Evolutionary conservation across 2,329 filamentous ascomycete species (phyloP).

Genomic region (Colletotrichum sp.): DNA sequence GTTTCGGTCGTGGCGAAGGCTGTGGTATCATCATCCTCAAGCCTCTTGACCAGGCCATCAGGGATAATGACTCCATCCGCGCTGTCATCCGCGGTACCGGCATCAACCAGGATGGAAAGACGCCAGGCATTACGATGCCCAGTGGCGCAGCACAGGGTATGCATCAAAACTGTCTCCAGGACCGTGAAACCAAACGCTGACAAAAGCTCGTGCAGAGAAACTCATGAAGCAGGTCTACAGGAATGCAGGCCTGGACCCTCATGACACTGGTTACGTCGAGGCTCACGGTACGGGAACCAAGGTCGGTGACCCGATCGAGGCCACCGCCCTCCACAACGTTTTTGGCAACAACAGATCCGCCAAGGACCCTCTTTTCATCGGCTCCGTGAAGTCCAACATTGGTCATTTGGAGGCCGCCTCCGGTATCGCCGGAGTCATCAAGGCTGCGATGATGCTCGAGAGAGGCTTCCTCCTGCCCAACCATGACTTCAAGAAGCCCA

Average conservation of each 20-base stretch:
- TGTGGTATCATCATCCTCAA: constrained; percentile 62
- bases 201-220: constrained; percentile 29
- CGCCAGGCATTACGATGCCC: constrained; percentile 62
- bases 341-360: constrained; percentile 34
- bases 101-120: constrained; percentile 62
- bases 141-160: constrained; percentile 50
- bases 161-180: background rate
- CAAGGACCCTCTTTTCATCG: constrained; percentile 44
- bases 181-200: constrained; percentile 19
- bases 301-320: constrained; percentile 62
- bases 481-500: constrained; percentile 53
- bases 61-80: constrained; percentile 59
- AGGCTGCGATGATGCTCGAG: constrained; percentile 56
- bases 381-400: constrained; percentile 56
- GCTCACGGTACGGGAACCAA: constrained; percentile 63
- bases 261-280: constrained; percentile 42
- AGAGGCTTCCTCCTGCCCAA: constrained; percentile 55
- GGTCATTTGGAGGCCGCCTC: constrained; percentile 58
- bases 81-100: constrained; percentile 56
- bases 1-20: constrained; percentile 68
- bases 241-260: constrained; percentile 29
- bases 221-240: constrained; percentile 46
- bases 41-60: constrained; percentile 57
- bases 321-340: constrained; percentile 49
- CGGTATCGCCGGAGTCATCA: constrained; percentile 57